These are phyloP conservation scores for Starmerella asiatica DNA, from an alignment of 805 yeast species.

Conservation along the genomic window DNA sequence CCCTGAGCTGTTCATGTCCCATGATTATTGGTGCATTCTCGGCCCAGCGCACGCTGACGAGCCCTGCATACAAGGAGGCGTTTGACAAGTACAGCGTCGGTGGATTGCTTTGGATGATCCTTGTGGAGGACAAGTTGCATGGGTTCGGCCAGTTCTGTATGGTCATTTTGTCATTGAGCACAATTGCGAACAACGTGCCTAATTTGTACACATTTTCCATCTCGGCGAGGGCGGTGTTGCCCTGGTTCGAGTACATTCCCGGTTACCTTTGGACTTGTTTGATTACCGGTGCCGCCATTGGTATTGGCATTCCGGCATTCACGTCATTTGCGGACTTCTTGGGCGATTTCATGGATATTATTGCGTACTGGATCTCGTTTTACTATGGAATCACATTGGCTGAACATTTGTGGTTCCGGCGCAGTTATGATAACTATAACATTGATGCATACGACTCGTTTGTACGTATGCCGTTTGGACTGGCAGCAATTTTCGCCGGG, in stretches of 20 bases:
- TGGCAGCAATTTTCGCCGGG: conserved; percentile 66
- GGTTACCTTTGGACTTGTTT: conserved; percentile 68
- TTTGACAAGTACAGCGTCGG: conserved; percentile 52
- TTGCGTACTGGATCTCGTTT: conserved; percentile 81
- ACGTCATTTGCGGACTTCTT: conserved; percentile 59
- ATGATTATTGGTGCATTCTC: conserved; percentile 79
- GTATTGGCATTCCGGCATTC: conserved; percentile 80
- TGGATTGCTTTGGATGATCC: conserved; percentile 67
- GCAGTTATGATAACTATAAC: conserved; percentile 48
- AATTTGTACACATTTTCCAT: conserved; percentile 84
- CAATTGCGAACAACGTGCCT: conserved; percentile 85
- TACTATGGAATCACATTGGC: conserved; percentile 62
- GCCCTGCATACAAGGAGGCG: conserved; percentile 33
- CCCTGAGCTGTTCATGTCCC: conserved; percentile 55
- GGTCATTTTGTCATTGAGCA: conserved; percentile 70
- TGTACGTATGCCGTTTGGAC: conserved; percentile 54
- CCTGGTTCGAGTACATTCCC: conserved; percentile 60
- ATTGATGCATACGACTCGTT: conserved; percentile 47
- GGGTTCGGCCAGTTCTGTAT: conserved; percentile 85
- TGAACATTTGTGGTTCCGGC: conserved; percentile 72
- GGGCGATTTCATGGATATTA: conserved; percentile 79
- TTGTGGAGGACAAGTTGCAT: conserved; percentile 68
- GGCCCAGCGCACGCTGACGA: conserved; percentile 47
- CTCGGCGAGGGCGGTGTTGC: conserved; percentile 76
- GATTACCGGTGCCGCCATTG: conserved; percentile 67